Percentiles rank a stretch among this genome's conserved stretches.
Evolutionary conservation across 208 protist species (phyloP).

Genomic region (Balamuthia mandrillaris): DNA sequence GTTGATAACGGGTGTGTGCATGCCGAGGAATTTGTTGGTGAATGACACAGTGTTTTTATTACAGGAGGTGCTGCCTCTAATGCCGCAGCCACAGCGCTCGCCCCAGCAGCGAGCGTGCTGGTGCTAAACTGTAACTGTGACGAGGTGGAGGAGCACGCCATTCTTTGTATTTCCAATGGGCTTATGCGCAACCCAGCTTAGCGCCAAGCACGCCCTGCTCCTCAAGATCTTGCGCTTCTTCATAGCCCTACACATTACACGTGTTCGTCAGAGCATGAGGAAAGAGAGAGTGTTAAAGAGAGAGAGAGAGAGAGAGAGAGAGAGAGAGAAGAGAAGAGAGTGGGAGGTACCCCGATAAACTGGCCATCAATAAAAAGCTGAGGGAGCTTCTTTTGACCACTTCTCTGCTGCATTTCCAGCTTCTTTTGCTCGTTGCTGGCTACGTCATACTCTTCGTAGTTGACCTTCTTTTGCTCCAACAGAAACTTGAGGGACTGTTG

Average conservation of each 20-base stretch:
- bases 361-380: constrained; percentile 15
- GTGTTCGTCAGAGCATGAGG: background rate
- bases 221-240: background rate
- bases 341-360: background rate
- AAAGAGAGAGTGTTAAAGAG: background rate
- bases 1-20: no score
- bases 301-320: background rate
- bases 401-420: constrained; percentile 27
- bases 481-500: constrained; percentile 28
- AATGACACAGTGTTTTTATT: no score
- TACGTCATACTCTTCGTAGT: constrained; percentile 12
- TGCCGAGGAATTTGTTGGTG: no score
- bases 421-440: constrained; percentile 23
- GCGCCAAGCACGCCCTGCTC: background rate
- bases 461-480: constrained; percentile 5
- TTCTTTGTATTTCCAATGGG: no score
- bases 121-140: no score
- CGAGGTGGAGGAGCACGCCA: no score
- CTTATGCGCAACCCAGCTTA: no score
- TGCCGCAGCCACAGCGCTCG: no score
- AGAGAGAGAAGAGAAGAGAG: background rate
- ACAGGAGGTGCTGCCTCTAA: no score
- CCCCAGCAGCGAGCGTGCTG: no score
- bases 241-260: background rate
- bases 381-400: constrained; percentile 26